Evolutionary conservation across 1,139 yeast species (phyloP).

Genomic region (Wickerhamomyces sp.): DNA sequence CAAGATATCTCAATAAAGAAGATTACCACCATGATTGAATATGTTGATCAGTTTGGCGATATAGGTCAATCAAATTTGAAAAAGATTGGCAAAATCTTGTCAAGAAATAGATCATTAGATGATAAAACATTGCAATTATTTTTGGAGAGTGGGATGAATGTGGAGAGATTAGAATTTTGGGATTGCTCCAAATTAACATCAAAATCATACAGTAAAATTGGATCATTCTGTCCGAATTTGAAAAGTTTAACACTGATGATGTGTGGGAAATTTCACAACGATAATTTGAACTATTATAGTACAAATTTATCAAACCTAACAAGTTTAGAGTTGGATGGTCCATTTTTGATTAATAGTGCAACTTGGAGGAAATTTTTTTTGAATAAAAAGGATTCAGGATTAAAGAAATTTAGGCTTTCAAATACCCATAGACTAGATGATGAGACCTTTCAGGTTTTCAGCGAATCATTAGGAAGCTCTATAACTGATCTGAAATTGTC

Average conservation of each 20-base stretch:
- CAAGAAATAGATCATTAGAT: conserved; percentile 75
- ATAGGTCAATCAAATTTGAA: conserved; percentile 63
- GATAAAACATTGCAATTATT: conserved; percentile 70
- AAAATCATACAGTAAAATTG: conserved; percentile 64
- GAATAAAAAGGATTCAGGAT: conserved; percentile 39
- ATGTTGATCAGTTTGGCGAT: conserved; percentile 75
- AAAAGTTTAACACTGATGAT: conserved; percentile 65
- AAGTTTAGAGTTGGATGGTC: conserved; percentile 69
- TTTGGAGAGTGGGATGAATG: conserved; percentile 46
- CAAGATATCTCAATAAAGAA: conserved; percentile 77
- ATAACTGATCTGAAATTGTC: conserved; percentile 51
- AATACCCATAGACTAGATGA: conserved; percentile 83
- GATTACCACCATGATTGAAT: conserved; percentile 69
- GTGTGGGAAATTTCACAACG: conserved; percentile 92
- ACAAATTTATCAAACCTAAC: conserved; percentile 52
- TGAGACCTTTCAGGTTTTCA: conserved; percentile 56
- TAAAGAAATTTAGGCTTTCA: conserved; percentile 56
- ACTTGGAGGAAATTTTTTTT: conserved; percentile 73
- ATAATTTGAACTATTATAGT: conserved; percentile 59
- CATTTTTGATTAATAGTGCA: conserved; percentile 71
- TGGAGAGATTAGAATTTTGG: conserved; percentile 68
- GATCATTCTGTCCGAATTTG: conserved; percentile 74
- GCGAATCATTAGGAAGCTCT: conserved; percentile 57
- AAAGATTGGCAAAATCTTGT: conserved; percentile 68
- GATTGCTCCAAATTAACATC: conserved; percentile 82